Percentiles rank a stretch among this genome's conserved stretches.
Evolutionary conservation across 495 filamentous ascomycete genomes (phyloP).

Genomic region (Penicillium lagena): DNA sequence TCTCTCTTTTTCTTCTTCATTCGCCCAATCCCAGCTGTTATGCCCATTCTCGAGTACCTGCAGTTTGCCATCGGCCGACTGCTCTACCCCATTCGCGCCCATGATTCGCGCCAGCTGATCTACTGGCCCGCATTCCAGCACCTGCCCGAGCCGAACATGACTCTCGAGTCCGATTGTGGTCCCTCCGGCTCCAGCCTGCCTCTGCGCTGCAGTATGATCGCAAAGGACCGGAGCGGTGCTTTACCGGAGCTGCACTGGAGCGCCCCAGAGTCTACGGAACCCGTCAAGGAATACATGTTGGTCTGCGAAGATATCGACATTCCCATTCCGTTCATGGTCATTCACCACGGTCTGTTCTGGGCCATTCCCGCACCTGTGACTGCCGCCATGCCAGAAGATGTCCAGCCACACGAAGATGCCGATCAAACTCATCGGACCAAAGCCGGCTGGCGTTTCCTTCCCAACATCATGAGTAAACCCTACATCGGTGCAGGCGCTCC

Average conservation of each 20-base stretch:
- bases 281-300: slow-evolving; percentile 41
- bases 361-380: slow-evolving; percentile 30
- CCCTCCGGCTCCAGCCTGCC: slow-evolving; percentile 27
- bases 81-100: slow-evolving; percentile 20
- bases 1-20: neutral
- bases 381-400: slow-evolving; percentile 22
- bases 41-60: slow-evolving; percentile 15
- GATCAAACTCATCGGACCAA: slow-evolving; percentile 10
- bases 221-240: slow-evolving; percentile 26
- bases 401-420: slow-evolving; percentile 18
- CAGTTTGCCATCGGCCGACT: slow-evolving; percentile 14
- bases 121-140: slow-evolving; percentile 17
- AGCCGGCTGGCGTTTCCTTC: slow-evolving; percentile 37
- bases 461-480: slow-evolving; percentile 19
- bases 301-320: slow-evolving; percentile 47
- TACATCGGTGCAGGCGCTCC: slow-evolving; percentile 37
- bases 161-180: slow-evolving; percentile 34
- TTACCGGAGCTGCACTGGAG: slow-evolving; percentile 38
- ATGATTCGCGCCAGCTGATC: slow-evolving; percentile 23
- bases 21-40: neutral
- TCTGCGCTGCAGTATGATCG: slow-evolving; percentile 27
- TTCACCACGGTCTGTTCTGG: slow-evolving; percentile 41
- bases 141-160: slow-evolving; percentile 32
- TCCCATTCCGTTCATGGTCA: slow-evolving; percentile 35
- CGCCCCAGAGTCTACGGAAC: slow-evolving; percentile 6